Evolutionary conservation across 148 eudicot genomes (phyloP), one percentile per base, ranked within the genome.

Genomic region (Arctostaphylos glauca): DNA sequence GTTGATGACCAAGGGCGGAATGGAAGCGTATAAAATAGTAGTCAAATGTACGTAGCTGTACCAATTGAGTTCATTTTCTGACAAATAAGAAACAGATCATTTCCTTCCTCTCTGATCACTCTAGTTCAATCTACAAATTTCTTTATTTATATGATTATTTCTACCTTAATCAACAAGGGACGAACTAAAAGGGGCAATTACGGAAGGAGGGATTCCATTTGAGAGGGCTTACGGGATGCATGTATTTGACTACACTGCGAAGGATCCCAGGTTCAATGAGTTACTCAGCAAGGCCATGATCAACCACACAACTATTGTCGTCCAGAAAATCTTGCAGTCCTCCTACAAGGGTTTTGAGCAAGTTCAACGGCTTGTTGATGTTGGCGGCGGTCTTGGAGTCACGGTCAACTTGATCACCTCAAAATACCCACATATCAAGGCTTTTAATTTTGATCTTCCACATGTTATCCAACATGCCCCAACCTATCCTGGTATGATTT

Each of bases 121-220:
- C 38, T 31, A 31, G 38, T 31, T 31, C 38, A 31, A 31, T 31
- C 1, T 31, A 31, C 38, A 31, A 31, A 31, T 31, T 31, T 31
- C 38, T 31, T n/a, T 14, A n/a, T 7, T 60, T 3, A n/a, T 60
- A 60, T 7, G 67, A 60, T 58, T 60, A 0, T n/a, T 60, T 7
- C 0, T n/a, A 0, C 25, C 31, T 6, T 19, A 60, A 23, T 60
- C 25, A 6, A n/a, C 67, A 25, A 92, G 97, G 94, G 90, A 92
- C 87, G 79, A 93, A 75, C 79, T 92, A 23, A 92, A 92, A 85
- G 93, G 92, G 81, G 89, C 97, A 62, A 89, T 93, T 84, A 86
- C 92, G 16, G 93, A 93, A 23, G 97, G 97, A 9, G 97, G 97
- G 9, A 92, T 90, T 21, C 97, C 97, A 71, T 93, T 92, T 68